Conservation (phyloP, 140 eudicot species). For the Flaveria floridana region DNA sequence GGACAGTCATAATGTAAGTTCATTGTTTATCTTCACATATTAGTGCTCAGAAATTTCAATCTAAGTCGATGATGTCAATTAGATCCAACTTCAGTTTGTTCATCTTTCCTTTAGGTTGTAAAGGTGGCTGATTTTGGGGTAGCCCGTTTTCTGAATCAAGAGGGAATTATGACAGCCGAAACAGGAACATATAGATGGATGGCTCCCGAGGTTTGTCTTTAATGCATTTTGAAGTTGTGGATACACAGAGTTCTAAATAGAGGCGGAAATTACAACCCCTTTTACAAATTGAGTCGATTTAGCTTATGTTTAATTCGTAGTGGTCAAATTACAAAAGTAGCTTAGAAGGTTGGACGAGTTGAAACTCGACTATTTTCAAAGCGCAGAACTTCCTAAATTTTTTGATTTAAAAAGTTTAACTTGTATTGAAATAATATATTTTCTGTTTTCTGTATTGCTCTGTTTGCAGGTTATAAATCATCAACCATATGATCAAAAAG, state of each 20-base stretch:
- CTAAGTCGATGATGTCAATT: not conserved
- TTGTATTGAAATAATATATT: not conserved
- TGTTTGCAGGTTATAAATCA: conserved; percentile 74
- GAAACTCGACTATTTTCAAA: not conserved
- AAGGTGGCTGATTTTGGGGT: conserved; percentile 99
- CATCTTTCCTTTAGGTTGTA: conserved; percentile 57
- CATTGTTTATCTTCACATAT: not conserved
- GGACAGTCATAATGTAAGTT: conserved; percentile 61
- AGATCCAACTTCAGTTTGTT: conserved; percentile 21
- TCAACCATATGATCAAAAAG: conserved; percentile 90
- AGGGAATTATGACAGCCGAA: conserved; percentile 96
- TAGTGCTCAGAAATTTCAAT: not conserved
- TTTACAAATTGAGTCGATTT: not conserved
- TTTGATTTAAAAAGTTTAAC: not conserved
- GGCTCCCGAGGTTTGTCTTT: conserved; percentile 87
- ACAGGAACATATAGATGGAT: conserved; percentile 99
- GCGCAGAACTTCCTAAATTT: not conserved
- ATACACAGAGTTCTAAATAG: not conserved
- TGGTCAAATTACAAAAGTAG: not conserved
- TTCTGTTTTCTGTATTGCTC: conserved; percentile 10
- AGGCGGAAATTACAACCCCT: not conserved
- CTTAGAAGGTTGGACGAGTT: not conserved
- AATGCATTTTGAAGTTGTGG: not conserved
- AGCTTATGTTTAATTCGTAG: not conserved
- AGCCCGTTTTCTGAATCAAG: conserved; percentile 82